Percentiles rank a stretch among this genome's conserved stretches.
These are phyloP conservation scores for Dendrobium officinale DNA, from an alignment of 106 monocot genomes.

Conservation along the genomic window DNA sequence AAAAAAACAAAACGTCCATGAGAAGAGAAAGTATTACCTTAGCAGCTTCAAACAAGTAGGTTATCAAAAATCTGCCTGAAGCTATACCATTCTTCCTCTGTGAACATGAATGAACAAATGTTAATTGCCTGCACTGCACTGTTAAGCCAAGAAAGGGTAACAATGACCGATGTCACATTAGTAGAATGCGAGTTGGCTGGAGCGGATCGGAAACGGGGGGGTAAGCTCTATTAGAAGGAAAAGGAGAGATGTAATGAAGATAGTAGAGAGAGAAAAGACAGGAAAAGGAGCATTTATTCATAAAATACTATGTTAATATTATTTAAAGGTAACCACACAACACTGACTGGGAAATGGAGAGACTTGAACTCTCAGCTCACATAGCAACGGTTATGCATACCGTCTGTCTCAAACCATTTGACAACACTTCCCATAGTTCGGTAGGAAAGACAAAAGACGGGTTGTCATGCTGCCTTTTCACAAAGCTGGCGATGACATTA, in stretches of 20 bases:
- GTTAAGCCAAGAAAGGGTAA: conserved; percentile 27
- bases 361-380: conserved; percentile 99
- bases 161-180: conserved; percentile 16
- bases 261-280: background rate
- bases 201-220: background rate
- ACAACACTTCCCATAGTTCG: conserved; percentile 79
- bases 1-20: background rate
- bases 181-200: background rate
- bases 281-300: background rate
- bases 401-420: conserved; percentile 99
- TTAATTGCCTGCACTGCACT: conserved; percentile 83
- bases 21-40: conserved; percentile 41
- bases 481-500: conserved; percentile 94
- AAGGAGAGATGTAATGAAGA: background rate
- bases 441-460: conserved; percentile 48
- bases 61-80: conserved; percentile 82
- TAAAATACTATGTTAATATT: background rate
- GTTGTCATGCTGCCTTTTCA: conserved; percentile 68
- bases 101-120: conserved; percentile 89
- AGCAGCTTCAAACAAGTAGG: conserved; percentile 87
- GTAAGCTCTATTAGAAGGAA: background rate
- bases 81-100: conserved; percentile 78
- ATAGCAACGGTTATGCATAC: conserved; percentile 67
- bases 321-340: conserved; percentile 2
- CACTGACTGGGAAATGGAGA: conserved; percentile 91